Evolutionary conservation across 441 rosid species (phyloP), one percentile per base, ranked within the genome.

Genomic region (Lepidium campestre): DNA sequence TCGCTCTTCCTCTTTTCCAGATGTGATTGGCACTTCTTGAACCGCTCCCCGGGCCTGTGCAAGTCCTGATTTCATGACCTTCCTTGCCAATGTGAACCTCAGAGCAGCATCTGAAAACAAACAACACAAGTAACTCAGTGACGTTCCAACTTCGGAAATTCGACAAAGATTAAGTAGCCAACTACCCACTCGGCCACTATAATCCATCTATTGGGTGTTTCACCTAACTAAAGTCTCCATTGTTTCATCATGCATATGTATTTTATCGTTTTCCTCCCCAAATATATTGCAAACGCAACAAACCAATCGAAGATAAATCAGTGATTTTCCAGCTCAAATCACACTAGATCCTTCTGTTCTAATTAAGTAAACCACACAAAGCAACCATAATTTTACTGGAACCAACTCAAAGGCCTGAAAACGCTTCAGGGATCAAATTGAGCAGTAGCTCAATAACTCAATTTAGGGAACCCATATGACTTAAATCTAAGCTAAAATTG

Each of bases 61-160:
- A 92, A 10, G 87, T 85, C 54, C 88, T 80, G 60, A 92, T 84
- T 62, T 78, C 90, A 68, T 89, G 91, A 64, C 98, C 98, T 52
- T 67, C 73, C 36, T 65, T 78, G 18, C 96, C 93, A 40, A 88
- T 61, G 66, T 89, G 95, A 75, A 85, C 91, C 80, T 89, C 96
- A 57, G 65, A 44, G 72, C 98, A 92, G 67, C 84, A 89, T 75
- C 96, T 89, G 68, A 53, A 31, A 47, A 37, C 31, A 59, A 39
- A 29, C 0, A 18, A 58, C 50, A 67, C 44, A 56, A 10, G 13
- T 32, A 19, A 44, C 19, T 11, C 18, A 39, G 10, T 10, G 10
- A 17, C 23, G 2, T 22, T 15, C 6, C 0, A 58, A 58, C 19
- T 13, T 36, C 1, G 31, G 5, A 14, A 23, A 20, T 32, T 20